Evolutionary conservation across 345 rosid species (phyloP).

Genomic region (Arabis hirsuta): DNA sequence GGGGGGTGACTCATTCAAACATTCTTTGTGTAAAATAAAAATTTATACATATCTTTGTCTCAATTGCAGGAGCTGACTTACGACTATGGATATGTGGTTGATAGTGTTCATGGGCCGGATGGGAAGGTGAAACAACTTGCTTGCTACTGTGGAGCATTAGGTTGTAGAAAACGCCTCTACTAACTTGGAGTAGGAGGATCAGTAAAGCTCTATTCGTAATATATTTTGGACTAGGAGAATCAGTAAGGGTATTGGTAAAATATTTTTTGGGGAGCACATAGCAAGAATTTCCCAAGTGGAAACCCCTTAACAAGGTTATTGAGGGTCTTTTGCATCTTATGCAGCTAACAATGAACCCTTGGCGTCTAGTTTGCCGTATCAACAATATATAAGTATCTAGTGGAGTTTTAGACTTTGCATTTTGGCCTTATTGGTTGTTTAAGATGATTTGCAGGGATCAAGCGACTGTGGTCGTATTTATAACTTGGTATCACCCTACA

Average conservation of each 20-base stretch:
- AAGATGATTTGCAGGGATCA: no score
- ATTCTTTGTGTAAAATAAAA: neutral
- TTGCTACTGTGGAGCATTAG: constrained; percentile 81
- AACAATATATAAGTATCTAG: neutral
- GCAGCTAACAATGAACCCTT: neutral
- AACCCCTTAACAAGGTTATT: neutral
- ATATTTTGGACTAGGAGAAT: constrained; percentile 7
- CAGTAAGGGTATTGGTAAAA: constrained; percentile 6
- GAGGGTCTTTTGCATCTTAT: constrained; percentile 1
- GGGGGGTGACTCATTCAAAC: neutral
- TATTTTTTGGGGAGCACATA: constrained; percentile 35
- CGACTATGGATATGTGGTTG: constrained; percentile 86
- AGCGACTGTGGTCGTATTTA: neutral
- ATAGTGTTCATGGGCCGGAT: constrained; percentile 73
- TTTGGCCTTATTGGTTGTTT: neutral
- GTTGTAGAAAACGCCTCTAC: constrained; percentile 73
- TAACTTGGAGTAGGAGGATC: constrained; percentile 41
- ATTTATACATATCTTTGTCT: constrained; percentile 14
- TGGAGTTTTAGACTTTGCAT: neutral
- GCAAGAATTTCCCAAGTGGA: constrained; percentile 29
- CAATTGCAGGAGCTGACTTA: constrained; percentile 74
- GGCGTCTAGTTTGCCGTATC: neutral
- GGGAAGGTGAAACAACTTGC: constrained; percentile 69
- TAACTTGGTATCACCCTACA: neutral
- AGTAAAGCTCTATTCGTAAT: neutral